Evolutionary conservation across 176 grass and related monocot genomes (phyloP), one percentile per base, ranked within the genome.

Genomic region (Avena atlantica): DNA sequence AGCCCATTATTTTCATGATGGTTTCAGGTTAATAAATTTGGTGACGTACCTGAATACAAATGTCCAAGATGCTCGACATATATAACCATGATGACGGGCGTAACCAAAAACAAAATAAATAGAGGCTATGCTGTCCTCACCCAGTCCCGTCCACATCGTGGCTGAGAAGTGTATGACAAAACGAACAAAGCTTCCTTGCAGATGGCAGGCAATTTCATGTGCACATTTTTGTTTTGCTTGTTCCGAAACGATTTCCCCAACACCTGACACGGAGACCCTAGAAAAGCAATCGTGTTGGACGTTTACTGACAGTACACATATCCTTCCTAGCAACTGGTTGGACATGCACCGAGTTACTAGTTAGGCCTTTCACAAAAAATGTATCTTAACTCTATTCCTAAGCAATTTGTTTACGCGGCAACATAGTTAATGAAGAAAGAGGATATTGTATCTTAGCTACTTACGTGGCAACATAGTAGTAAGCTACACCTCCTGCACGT

Each of bases 91-190:
- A 72, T 72, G 8, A 83, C n/a, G 13, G 29, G 29, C 66, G 13
- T 31, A 25, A 57, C 37, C 36, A 80, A 50, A 70, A 16, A 40
- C 6, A 7, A 42, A 42, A 42, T 42, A 27, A 15, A 47, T 9
- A 23, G 15, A 20, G 63, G 12, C 63, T 66, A 65, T 65, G 12
- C 34, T 82, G 63, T 53, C 17, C 12, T 5, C 79, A 21, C 13
- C 9, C 65, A 70, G 27, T 42, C 80, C 79, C 19, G 65, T 70
- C 80, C 20, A 57, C 49, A 37, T 82, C 80, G 21, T 3, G 67
- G 47, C 61, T 23, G 45, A 1, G 67, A 67, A 81, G 47, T 15
- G 59, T 23, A 61, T 24, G n/a, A 10, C 59, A 61, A 61, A 9
- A 61, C 4, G 58, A 61, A 3, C 9, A 61, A 61, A 61, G 59